Evolutionary conservation across 495 filamentous ascomycete genomes (phyloP).

Genomic region (Hypoxylon cercidicola): DNA sequence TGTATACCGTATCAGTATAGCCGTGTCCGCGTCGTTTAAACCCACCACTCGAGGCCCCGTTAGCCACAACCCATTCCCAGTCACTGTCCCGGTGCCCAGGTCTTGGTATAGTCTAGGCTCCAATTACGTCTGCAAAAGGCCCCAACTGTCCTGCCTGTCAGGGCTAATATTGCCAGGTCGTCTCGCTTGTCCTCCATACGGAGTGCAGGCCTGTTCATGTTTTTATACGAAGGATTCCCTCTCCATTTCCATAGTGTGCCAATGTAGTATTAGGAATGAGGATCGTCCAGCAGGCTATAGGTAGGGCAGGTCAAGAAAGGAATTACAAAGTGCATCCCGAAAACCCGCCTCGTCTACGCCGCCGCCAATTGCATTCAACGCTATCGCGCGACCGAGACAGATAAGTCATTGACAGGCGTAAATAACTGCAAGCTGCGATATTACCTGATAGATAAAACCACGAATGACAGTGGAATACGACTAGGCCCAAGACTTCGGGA

Average conservation of each 20-base stretch:
- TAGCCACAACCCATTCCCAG: conserved; percentile 2
- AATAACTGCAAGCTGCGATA: conserved; percentile 1
- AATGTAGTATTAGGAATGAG: background rate
- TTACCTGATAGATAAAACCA: conserved; percentile 1
- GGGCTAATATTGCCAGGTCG: background rate
- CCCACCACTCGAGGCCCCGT: background rate
- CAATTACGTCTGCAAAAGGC: background rate
- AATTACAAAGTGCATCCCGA: conserved; percentile 3
- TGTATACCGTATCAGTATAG: background rate
- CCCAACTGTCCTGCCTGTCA: conserved; percentile 7
- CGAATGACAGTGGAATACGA: conserved; percentile 3
- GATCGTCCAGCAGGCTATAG: conserved; percentile 2
- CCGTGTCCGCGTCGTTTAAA: background rate
- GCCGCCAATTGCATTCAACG: conserved; percentile 3
- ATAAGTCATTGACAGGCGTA: conserved; percentile 1
- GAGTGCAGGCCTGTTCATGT: too few species aligned
- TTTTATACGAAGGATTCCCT: background rate
- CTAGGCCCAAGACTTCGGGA: conserved; percentile 18
- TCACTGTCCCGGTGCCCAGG: conserved; percentile 26
- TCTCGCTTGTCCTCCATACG: background rate
- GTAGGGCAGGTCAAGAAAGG: background rate
- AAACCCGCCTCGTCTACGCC: conserved; percentile 2
- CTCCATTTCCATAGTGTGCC: background rate
- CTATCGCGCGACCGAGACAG: too few species aligned
- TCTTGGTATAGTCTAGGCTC: conserved; percentile 33